A percentile compares a stretch with the other conserved stretches of the same genome.
Evolutionary conservation across 208 protist species (phyloP).

Genomic region (Lotmaria passim): DNA sequence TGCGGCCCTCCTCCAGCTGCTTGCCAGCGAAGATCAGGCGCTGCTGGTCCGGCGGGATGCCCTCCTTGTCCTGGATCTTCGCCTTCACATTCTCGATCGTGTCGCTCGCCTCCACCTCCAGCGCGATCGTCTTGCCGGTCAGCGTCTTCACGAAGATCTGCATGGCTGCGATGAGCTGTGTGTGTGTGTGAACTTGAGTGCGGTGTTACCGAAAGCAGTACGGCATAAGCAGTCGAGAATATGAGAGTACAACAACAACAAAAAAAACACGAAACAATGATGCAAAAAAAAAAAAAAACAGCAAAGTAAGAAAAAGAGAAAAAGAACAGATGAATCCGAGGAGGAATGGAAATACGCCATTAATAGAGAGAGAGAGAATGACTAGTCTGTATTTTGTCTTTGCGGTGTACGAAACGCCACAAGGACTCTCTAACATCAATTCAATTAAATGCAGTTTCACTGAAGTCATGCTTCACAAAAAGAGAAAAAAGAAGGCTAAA

Average conservation of each 20-base stretch:
- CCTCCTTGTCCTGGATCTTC: slow-evolving; percentile 99
- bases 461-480: too few species aligned
- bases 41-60: slow-evolving; percentile 95
- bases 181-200: too few species aligned
- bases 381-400: too few species aligned
- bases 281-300: background rate
- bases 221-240: background rate
- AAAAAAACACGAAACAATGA: slow-evolving; percentile 7
- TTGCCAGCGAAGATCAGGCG: slow-evolving; percentile 96
- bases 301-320: slow-evolving; percentile 3
- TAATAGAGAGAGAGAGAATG: too few species aligned
- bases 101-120: slow-evolving; percentile 97
- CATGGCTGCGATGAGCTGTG: slow-evolving; percentile 54
- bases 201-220: background rate
- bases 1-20: slow-evolving; percentile 98
- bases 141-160: slow-evolving; percentile 98
- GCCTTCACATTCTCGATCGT: slow-evolving; percentile 98
- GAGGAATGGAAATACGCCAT: too few species aligned
- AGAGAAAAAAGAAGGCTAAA: too few species aligned
- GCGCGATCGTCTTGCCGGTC: slow-evolving; percentile 98
- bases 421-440: too few species aligned
- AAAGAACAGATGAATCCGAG: slow-evolving; percentile 8
- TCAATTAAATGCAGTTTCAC: too few species aligned
- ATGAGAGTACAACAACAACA: too few species aligned
- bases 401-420: too few species aligned